These are phyloP conservation scores for Metschnikowia anglica DNA, from an alignment of 805 yeast genomes.

Conservation along the genomic window DNA sequence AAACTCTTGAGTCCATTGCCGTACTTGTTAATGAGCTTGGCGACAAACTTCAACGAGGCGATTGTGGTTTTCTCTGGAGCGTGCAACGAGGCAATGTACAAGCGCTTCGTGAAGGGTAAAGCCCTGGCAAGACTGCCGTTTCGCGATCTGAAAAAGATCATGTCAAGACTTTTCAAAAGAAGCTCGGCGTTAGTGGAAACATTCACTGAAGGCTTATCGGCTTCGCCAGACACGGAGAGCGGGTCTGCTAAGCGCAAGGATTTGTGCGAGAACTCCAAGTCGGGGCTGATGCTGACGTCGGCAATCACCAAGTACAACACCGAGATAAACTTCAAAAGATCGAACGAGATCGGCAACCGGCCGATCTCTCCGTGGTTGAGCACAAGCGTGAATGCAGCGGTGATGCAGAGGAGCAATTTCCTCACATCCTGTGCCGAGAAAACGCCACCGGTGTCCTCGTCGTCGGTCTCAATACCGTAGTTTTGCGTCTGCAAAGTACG, in stretches of 20 bases:
- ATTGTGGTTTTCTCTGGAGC: constrained; percentile 86
- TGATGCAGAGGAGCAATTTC: constrained; percentile 76
- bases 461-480: constrained; percentile 17
- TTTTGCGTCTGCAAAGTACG: constrained; percentile 38
- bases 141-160: constrained; percentile 72
- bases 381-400: constrained; percentile 85
- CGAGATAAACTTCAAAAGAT: constrained; percentile 75
- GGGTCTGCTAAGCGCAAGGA: constrained; percentile 82
- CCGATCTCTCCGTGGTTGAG: constrained; percentile 60
- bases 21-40: constrained; percentile 68
- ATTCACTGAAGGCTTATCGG: constrained; percentile 69
- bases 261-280: constrained; percentile 81
- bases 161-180: constrained; percentile 72
- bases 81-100: constrained; percentile 64
- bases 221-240: constrained; percentile 36
- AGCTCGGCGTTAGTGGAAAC: constrained; percentile 88
- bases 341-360: constrained; percentile 64
- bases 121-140: constrained; percentile 69
- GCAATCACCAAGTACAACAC: constrained; percentile 69
- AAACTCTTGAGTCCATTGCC: constrained; percentile 68
- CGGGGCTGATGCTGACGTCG: constrained; percentile 72
- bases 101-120: constrained; percentile 77
- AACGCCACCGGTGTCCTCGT: constrained; percentile 26
- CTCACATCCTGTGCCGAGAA: constrained; percentile 51
- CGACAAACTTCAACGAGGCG: constrained; percentile 75